A percentile compares a stretch with the other conserved stretches of the same genome.
Conservation (phyloP, 495 filamentous ascomycete species). For the Penicillium atrosanguineum region DNA sequence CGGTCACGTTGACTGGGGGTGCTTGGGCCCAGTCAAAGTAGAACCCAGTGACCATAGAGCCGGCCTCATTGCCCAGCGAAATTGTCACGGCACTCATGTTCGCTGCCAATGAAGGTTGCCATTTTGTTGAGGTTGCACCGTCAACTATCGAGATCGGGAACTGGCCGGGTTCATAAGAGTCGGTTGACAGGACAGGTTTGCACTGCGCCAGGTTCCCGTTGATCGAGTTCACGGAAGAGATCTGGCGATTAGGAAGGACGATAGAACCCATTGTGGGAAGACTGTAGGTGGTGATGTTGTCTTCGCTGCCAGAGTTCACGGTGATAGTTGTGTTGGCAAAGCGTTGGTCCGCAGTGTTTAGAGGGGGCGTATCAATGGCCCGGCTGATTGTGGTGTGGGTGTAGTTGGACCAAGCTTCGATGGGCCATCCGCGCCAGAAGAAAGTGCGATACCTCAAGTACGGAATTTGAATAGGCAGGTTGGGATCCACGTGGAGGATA, state of each 20-base stretch:
- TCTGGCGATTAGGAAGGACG: constrained; percentile 57
- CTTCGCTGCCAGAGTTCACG: constrained; percentile 44
- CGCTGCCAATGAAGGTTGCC: constrained; percentile 59
- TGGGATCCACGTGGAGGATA: constrained; percentile 54
- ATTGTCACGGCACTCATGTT: constrained; percentile 48
- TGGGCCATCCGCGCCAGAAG: constrained; percentile 67
- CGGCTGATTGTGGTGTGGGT: constrained; percentile 64
- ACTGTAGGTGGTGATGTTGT: constrained; percentile 39
- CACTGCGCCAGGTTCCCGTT: constrained; percentile 68
- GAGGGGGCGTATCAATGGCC: constrained; percentile 25
- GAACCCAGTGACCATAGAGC: constrained; percentile 48
- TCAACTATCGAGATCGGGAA: constrained; percentile 71
- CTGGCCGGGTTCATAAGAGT: constrained; percentile 61
- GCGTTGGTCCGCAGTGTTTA: constrained; percentile 42
- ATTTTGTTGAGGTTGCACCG: constrained; percentile 66
- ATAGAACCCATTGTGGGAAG: constrained; percentile 53
- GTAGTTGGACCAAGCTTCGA: constrained; percentile 59
- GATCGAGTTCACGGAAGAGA: constrained; percentile 45
- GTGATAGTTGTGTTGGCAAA: constrained; percentile 52
- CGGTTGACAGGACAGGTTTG: constrained; percentile 47
- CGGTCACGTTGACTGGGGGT: constrained; percentile 55
- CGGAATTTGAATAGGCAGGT: constrained; percentile 60
- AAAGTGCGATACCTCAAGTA: constrained; percentile 62
- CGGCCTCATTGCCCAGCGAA: constrained; percentile 43
- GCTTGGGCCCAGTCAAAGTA: constrained; percentile 65